Conservation (phyloP, 371 early-diverging fungal species). For the Fennellomyces sp. region DNA sequence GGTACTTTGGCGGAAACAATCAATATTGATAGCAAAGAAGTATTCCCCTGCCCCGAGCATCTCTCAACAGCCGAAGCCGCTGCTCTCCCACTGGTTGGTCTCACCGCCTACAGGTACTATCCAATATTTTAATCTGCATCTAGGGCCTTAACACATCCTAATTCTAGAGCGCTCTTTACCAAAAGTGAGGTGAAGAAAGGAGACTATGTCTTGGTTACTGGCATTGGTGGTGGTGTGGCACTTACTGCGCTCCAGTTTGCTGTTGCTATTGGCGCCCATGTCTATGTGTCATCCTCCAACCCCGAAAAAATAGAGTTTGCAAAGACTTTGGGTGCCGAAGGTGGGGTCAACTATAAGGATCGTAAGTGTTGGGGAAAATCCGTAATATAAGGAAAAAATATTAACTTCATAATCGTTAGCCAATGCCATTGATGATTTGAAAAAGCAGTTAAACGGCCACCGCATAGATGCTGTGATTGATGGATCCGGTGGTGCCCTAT, state of each 20-base stretch:
- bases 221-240: conserved; percentile 82
- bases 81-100: conserved; percentile 71
- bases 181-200: conserved; percentile 59
- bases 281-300: conserved; percentile 74
- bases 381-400: neutral
- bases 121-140: neutral
- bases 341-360: conserved; percentile 73
- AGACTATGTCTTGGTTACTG: conserved; percentile 69
- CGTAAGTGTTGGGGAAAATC: conserved; percentile 31
- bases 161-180: conserved; percentile 55
- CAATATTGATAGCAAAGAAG: conserved; percentile 44
- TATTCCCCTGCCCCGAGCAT: conserved; percentile 61
- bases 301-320: conserved; percentile 67
- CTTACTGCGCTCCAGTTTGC: conserved; percentile 70
- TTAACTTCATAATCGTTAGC: conserved; percentile 42
- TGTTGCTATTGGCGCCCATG: conserved; percentile 69
- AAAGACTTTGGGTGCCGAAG: conserved; percentile 65
- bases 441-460: conserved; percentile 40
- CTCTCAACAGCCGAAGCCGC: conserved; percentile 67
- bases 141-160: neutral
- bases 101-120: conserved; percentile 64
- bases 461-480: conserved; percentile 66
- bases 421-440: conserved; percentile 55
- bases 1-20: conserved; percentile 68
- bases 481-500: conserved; percentile 67